Base-by-base conservation (phyloP, 108 stramenopile species). In the Nannochloropsis gaditana region DNA sequence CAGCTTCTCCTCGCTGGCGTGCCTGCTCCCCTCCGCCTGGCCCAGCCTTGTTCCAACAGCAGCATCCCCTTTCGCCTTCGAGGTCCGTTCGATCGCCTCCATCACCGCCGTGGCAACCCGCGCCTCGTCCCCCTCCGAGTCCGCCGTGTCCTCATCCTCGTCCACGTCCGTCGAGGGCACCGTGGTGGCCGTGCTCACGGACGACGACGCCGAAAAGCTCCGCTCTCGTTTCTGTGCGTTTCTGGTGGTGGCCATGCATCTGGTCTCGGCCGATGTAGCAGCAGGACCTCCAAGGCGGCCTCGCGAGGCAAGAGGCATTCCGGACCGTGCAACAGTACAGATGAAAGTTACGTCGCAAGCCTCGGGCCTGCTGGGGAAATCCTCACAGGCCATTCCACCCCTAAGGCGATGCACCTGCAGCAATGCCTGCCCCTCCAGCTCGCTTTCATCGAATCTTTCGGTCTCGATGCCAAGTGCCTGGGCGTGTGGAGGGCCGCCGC, bases 371-470 rank as follows among this genome's bases (percentile, higher is more conserved):
- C 19, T n/a, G n/a, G 59, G 59, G 6, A 73, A 73, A 6, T 2
- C n/a, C 59, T 73, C 59, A 73, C 15, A 73, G 59, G 59, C 15
- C 19, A n/a, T 73, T 31, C 31, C 31, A 73, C 59, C 59, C 5
- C 59, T 15, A 15, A 73, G 59, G n/a, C 59, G 59, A n/a, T n/a
- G 15, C 6, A 73, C 59, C n/a, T 73, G 19, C 4, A 73, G 59
- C 59, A 73, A 73, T n/a, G 59, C n/a, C 59, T n/a, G 59, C 59
- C n/a, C 59, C 59, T 73, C 59, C 59, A 73, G 59, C n/a, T 73
- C 59, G 19, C n/a, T 73, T 15, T 15, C 59, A 73, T 73, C 59
- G 59, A 73, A n/a, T 73, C 59, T n/a, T n/a, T 15, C n/a, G 59
- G 59, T n/a, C 15, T 73, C 19, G n/a, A 73, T 73, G 15, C 59